phyloP scores from a whole-genome alignment of 2,329 filamentous ascomycete genomes.

The Fusarium guadeloupense region DNA sequence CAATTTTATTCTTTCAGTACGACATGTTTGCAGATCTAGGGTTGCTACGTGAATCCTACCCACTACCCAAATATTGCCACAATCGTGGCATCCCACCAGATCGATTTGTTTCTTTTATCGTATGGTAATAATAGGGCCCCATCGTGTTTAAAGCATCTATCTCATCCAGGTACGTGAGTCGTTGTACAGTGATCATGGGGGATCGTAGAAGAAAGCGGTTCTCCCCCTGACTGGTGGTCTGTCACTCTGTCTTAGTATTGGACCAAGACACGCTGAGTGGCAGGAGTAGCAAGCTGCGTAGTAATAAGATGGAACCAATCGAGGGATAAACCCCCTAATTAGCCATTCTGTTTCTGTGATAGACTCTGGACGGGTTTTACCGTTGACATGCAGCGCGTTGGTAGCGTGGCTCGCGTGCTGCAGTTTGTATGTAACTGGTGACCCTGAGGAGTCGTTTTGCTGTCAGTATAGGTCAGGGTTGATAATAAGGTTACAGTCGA shows the following conservation, averaged over 20 bases:
- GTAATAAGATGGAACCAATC: no score
- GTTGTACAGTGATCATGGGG: no score
- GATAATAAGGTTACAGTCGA: no score
- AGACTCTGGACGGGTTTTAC: neutral
- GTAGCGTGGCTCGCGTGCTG: no score
- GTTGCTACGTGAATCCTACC: neutral
- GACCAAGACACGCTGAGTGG: conserved; percentile 9
- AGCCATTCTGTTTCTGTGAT: no score
- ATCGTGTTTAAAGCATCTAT: neutral
- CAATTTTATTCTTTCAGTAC: conserved; percentile 18
- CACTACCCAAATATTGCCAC: neutral
- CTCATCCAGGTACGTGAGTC: neutral
- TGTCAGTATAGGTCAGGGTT: no score
- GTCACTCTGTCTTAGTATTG: conserved; percentile 1
- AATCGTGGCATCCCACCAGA: neutral
- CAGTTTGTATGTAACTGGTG: no score
- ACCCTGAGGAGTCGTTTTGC: no score
- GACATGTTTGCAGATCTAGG: conserved; percentile 8
- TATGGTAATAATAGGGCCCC: neutral
- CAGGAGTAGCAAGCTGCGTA: conserved; percentile 8
- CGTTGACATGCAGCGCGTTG: conserved; percentile 1
- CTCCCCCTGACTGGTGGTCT: neutral
- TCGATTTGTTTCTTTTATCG: no score
- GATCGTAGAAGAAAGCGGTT: neutral
- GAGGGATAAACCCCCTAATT: neutral